These are phyloP conservation scores for Aureobasidium sp. DNA, from an alignment of 2,329 filamentous ascomycete species.

Conservation along the genomic window DNA sequence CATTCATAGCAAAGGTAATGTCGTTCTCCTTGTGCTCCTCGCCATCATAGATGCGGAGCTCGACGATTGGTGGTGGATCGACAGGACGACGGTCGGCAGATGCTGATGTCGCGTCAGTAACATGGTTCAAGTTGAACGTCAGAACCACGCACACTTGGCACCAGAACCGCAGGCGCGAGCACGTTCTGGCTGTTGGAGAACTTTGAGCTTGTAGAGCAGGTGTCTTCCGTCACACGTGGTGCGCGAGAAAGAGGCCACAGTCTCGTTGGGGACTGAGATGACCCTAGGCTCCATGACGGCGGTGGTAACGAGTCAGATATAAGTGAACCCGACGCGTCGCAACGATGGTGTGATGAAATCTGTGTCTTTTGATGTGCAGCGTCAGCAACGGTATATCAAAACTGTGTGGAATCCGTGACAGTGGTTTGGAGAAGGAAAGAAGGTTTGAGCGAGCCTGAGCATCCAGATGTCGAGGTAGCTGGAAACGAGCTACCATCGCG, in stretches of 20 bases:
- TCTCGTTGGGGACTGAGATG: conserved; percentile 52
- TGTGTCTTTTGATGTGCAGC: not conserved
- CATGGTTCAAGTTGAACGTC: not conserved
- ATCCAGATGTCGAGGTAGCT: not conserved
- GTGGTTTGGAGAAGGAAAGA: conserved; percentile 9
- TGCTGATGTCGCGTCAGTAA: conserved; percentile 42
- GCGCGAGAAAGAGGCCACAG: conserved; percentile 45
- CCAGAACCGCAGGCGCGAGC: conserved; percentile 92
- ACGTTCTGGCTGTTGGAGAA: conserved; percentile 90
- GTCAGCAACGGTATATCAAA: not conserved
- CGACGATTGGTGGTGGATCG: conserved; percentile 89
- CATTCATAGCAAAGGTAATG: conserved; percentile 83
- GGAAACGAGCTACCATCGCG: conserved; percentile 10
- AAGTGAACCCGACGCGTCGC: not conserved
- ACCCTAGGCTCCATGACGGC: conserved; percentile 25
- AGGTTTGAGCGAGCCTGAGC: conserved; percentile 4
- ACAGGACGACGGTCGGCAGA: conserved; percentile 86
- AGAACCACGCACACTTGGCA: conserved; percentile 68
- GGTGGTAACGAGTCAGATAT: not conserved
- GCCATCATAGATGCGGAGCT: conserved; percentile 78
- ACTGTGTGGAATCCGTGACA: not conserved
- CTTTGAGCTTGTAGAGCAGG: conserved; percentile 73
- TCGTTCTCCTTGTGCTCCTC: conserved; percentile 40
- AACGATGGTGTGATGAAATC: not conserved
- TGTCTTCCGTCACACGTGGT: conserved; percentile 67